Evolutionary conservation across 306 rosid genomes (phyloP).

Genomic region (Cicer bijugum): DNA sequence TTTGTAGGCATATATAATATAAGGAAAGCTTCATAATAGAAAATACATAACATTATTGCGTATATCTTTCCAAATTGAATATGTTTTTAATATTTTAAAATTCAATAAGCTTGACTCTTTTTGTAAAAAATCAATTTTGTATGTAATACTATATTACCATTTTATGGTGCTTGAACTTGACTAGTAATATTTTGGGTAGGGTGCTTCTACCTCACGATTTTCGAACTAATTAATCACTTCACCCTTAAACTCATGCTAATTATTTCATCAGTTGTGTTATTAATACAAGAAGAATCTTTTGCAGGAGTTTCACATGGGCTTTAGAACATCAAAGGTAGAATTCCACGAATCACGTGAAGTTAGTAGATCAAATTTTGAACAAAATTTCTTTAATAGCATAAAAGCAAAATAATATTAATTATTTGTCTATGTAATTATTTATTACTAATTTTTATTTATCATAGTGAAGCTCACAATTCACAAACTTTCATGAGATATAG

Average conservation of each 20-base stretch:
- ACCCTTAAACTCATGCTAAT: background rate
- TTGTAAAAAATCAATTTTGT: background rate
- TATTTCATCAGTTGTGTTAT: slow-evolving; percentile 10
- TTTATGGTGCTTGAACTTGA: slow-evolving; percentile 20
- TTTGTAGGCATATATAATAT: background rate
- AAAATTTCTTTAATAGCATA: no score
- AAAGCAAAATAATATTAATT: background rate
- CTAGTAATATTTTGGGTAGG: background rate
- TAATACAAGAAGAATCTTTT: background rate
- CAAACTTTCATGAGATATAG: slow-evolving; percentile 34
- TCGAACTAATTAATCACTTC: background rate
- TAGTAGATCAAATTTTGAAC: background rate
- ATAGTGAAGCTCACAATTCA: slow-evolving; percentile 13
- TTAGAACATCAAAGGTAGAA: background rate
- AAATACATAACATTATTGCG: slow-evolving; percentile 8
- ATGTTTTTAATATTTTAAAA: slow-evolving; percentile 6
- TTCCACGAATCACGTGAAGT: background rate
- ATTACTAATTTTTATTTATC: background rate
- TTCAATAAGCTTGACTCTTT: background rate
- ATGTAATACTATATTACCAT: background rate
- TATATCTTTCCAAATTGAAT: slow-evolving; percentile 5
- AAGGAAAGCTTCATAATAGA: background rate
- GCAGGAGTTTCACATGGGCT: background rate
- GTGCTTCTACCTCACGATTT: slow-evolving; percentile 7
- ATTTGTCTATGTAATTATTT: no score